Conservation (phyloP, 2,329 filamentous ascomycete genomes). For the Fusarium napiforme region DNA sequence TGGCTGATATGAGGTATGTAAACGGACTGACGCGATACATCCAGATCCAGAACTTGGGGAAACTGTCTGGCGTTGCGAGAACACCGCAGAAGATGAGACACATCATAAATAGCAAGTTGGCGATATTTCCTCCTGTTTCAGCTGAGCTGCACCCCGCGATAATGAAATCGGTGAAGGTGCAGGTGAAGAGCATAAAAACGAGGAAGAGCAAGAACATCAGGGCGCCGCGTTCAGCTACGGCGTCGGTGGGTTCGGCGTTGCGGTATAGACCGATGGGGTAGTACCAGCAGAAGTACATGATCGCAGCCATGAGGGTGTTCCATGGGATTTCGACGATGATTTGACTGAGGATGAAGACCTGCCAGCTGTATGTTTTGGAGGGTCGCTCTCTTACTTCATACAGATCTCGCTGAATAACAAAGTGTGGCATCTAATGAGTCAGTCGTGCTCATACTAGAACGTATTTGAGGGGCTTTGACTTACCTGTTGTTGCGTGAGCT, state of each 20-base stretch:
- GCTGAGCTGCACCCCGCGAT: slow-evolving; percentile 73
- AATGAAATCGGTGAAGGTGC: slow-evolving; percentile 72
- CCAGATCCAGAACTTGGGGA: slow-evolving; percentile 62
- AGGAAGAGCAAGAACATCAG: slow-evolving; percentile 73
- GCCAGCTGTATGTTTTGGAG: slow-evolving; percentile 75
- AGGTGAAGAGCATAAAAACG: slow-evolving; percentile 73
- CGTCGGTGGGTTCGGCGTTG: slow-evolving; percentile 63
- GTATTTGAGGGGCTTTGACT: too few relatives aligned
- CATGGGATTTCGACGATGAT: slow-evolving; percentile 78
- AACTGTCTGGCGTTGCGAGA: slow-evolving; percentile 54
- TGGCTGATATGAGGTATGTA: slow-evolving; percentile 80
- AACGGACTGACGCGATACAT: slow-evolving; percentile 81
- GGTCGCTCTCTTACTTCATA: slow-evolving; percentile 76
- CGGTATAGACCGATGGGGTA: slow-evolving; percentile 74
- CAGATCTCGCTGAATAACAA: slow-evolving; percentile 73
- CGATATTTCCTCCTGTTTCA: slow-evolving; percentile 73
- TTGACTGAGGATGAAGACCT: slow-evolving; percentile 72
- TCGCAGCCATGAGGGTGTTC: slow-evolving; percentile 71
- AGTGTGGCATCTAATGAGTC: slow-evolving; percentile 77
- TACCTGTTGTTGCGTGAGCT: slow-evolving; percentile 63
- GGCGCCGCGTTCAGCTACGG: slow-evolving; percentile 66
- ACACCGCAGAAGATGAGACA: slow-evolving; percentile 56
- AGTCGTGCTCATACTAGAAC: too few relatives aligned
- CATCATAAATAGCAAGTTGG: slow-evolving; percentile 72
- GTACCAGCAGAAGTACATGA: slow-evolving; percentile 76